Conservation (phyloP, 2,329 filamentous ascomycete genomes). For the Tothia fuscella region DNA sequence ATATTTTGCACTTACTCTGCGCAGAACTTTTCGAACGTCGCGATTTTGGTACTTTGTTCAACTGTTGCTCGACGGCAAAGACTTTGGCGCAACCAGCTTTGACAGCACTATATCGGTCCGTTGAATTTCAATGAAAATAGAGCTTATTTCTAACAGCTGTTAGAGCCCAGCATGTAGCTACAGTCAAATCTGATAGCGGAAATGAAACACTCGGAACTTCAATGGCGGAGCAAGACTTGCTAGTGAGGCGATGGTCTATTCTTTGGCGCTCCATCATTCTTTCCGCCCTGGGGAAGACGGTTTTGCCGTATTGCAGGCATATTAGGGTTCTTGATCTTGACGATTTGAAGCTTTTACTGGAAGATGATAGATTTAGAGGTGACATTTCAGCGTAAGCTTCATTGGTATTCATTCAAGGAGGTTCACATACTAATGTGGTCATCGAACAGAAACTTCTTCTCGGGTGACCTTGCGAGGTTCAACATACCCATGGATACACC, state of each 20-base stretch:
- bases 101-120: slow-evolving; percentile 50
- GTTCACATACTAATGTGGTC: no score
- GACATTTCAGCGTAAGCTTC: slow-evolving; percentile 42
- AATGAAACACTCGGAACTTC: slow-evolving; percentile 29
- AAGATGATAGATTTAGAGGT: slow-evolving; percentile 46
- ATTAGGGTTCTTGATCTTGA: slow-evolving; percentile 52
- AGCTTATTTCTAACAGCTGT: slow-evolving; percentile 23
- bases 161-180: slow-evolving; percentile 8
- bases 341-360: slow-evolving; percentile 47
- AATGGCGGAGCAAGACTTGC: slow-evolving; percentile 31
- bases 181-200: slow-evolving; percentile 20
- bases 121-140: slow-evolving; percentile 12
- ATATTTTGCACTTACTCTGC: slow-evolving; percentile 50
- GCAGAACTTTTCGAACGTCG: slow-evolving; percentile 43
- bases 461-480: slow-evolving; percentile 33
- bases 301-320: slow-evolving; percentile 59
- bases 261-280: slow-evolving; percentile 58
- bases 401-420: no score
- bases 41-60: slow-evolving; percentile 42
- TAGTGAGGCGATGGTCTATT: slow-evolving; percentile 47
- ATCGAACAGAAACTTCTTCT: slow-evolving; percentile 37
- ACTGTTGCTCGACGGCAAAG: slow-evolving; percentile 43
- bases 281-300: slow-evolving; percentile 49
- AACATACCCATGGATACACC: slow-evolving; percentile 23
- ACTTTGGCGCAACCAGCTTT: slow-evolving; percentile 47